Conservation (phyloP, 2,329 filamentous ascomycete species). For the Fusarium sp. region DNA sequence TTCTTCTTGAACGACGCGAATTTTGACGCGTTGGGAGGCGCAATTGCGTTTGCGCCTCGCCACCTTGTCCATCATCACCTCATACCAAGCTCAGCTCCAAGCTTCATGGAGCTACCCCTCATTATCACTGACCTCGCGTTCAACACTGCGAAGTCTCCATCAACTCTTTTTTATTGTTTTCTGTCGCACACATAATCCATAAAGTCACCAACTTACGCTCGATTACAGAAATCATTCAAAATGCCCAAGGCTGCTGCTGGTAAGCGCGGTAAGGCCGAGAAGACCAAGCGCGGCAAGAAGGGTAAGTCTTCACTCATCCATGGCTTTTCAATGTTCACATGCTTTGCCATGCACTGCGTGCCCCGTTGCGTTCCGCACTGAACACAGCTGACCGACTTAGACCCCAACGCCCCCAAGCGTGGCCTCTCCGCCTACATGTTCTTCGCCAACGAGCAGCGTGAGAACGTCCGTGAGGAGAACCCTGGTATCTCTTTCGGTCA, state of each 20-base stretch:
- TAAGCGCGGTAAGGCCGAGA: slow-evolving; percentile 66
- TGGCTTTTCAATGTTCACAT: not conserved
- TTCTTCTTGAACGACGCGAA: slow-evolving; percentile 19
- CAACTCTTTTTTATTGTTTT: not conserved
- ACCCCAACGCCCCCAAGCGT: slow-evolving; percentile 98
- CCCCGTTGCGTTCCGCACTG: not conserved
- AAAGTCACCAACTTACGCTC: slow-evolving; percentile 36
- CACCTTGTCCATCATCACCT: slow-evolving; percentile 15
- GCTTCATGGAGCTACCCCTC: slow-evolving; percentile 41
- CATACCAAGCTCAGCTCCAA: slow-evolving; percentile 23
- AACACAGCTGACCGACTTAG: slow-evolving; percentile 55
- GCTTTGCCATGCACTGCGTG: not conserved
- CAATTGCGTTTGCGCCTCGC: slow-evolving; percentile 47
- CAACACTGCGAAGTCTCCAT: not conserved
- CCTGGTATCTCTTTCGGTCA: slow-evolving; percentile 98
- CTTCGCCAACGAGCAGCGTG: slow-evolving; percentile 99
- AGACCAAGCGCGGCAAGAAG: slow-evolving; percentile 66
- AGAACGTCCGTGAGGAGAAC: slow-evolving; percentile 98
- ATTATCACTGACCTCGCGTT: slow-evolving; percentile 12
- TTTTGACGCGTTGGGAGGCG: slow-evolving; percentile 28
- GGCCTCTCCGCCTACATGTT: slow-evolving; percentile 99
- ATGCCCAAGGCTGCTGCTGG: slow-evolving; percentile 67
- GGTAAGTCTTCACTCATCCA: slow-evolving; percentile 53
- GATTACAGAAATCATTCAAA: slow-evolving; percentile 50
- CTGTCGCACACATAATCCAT: not conserved